Percentiles rank a stretch among this genome's conserved stretches.
phyloP scores from a whole-genome alignment of 1,139 yeast genomes.

The Wickerhamiella pararugosa region DNA sequence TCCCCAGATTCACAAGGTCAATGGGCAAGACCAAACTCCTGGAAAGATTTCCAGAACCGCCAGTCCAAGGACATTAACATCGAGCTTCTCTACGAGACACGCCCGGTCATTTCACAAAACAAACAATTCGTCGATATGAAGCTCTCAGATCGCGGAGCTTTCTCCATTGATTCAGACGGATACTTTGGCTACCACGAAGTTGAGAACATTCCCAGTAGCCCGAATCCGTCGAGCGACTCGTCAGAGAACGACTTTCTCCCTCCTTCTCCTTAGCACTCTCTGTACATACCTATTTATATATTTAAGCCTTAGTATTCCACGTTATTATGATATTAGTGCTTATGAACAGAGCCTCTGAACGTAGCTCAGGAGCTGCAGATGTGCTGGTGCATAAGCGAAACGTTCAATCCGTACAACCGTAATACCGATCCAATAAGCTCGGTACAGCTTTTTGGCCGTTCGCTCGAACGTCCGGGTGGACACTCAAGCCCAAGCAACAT shows the following conservation, averaged over 20 bases:
- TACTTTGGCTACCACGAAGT: slow-evolving; percentile 16
- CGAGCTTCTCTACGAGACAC: slow-evolving; percentile 16
- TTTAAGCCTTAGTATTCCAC: too few species aligned
- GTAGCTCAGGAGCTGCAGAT: too few species aligned
- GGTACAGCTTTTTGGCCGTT: too few species aligned
- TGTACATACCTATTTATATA: too few species aligned
- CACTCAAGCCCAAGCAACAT: too few species aligned
- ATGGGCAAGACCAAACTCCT: slow-evolving; percentile 22
- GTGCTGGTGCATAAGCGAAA: too few species aligned
- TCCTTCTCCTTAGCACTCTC: slow-evolving; percentile 2
- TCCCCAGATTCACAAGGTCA: background rate
- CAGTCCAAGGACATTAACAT: slow-evolving; percentile 19
- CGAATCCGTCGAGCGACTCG: slow-evolving; percentile 2
- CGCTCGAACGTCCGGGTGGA: too few species aligned
- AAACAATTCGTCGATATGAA: slow-evolving; percentile 19
- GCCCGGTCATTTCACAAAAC: slow-evolving; percentile 20
- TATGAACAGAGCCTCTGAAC: too few species aligned
- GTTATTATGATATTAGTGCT: too few species aligned
- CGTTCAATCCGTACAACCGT: too few species aligned
- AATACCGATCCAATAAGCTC: too few species aligned
- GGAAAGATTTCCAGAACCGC: slow-evolving; percentile 22
- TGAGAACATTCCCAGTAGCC: slow-evolving; percentile 5
- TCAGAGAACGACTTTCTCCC: slow-evolving; percentile 10
- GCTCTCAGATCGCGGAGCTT: slow-evolving; percentile 12
- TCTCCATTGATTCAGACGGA: slow-evolving; percentile 16